Base-by-base conservation (phyloP, 352 stramenopile genomes). In the Phytophthora chlamydospora region DNA sequence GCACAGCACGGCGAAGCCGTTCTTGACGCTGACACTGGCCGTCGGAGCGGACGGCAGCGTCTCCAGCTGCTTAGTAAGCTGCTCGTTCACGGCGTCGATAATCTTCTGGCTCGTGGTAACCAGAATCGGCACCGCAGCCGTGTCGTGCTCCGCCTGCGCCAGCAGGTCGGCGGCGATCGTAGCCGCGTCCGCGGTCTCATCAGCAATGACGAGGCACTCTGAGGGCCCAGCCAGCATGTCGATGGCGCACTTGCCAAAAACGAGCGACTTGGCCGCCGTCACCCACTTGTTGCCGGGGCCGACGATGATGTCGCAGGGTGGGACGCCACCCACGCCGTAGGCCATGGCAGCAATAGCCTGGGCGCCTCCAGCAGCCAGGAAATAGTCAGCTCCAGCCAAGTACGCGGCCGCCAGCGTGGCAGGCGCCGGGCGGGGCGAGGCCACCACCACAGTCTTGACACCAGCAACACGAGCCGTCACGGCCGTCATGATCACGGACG, bases 231-330 rank as follows among this genome's bases (percentile, higher is more conserved):
- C 97, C 29, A 99, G 77, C 97, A 99, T 99, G 80, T 99, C 97
- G 73, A 99, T 99, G 14, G 93, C 96, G 71, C 96, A 99, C 62
- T 97, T 95, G 67, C 93, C 96, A 69, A 90, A 97, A 36, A 99
- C 96, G 13, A 99, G 88, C 32, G 87, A 97, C 76, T 99, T 99
- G 52, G 97, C 97, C 1, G 97, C 97, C 9, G 97, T 99, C n/a
- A 99, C 97, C 96, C 97, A 99, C 75, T 98, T 98, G 85, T 99
- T 99, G 27, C 97, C 97, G 1, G 97, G 97, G 32, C 97, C 97
- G 24, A 99, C 97, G 68, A 99, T 98, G 59, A 99, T 98, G 80
- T 99, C 97, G 70, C 96, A 99, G 8, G 83, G 32, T 0, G 96
- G 93, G 6, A 99, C 73, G 17, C 81, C 73, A 19, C 82, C 84